Evolutionary conservation across 345 rosid genomes (phyloP).

Genomic region (Brassica nigra): DNA sequence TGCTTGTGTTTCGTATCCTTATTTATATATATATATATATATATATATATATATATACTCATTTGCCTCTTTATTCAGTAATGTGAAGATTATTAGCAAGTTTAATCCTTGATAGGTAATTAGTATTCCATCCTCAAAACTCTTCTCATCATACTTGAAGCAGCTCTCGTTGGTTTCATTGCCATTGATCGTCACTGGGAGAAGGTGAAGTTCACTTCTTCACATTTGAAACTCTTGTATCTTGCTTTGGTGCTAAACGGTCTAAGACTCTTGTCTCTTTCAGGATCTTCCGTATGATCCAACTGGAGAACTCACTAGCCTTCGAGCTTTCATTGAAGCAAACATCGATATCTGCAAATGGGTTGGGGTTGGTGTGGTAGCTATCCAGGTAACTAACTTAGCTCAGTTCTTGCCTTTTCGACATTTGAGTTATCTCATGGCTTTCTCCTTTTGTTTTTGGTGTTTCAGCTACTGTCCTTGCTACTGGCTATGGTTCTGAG

Average conservation of each 20-base stretch:
- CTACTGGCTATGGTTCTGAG: conserved; percentile 74
- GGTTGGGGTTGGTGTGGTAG: conserved; percentile 72
- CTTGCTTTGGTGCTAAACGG: neutral
- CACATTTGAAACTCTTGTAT: neutral
- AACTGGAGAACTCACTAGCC: conserved; percentile 83
- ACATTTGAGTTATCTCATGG: neutral
- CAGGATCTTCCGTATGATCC: conserved; percentile 61
- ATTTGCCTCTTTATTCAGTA: neutral
- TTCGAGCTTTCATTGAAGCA: conserved; percentile 66
- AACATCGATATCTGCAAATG: conserved; percentile 77
- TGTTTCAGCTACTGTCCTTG: conserved; percentile 63
- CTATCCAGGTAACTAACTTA: conserved; percentile 59
- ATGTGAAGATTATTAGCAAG: neutral
- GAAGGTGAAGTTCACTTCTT: conserved; percentile 50
- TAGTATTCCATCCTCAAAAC: conserved; percentile 74
- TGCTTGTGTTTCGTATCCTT: conserved; percentile 99
- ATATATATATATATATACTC: too few species aligned
- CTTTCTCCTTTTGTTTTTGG: neutral
- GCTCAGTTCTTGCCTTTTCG: neutral
- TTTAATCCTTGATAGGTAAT: conserved; percentile 40
- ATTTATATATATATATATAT: too few species aligned
- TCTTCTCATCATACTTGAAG: conserved; percentile 66
- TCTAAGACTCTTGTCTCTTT: neutral
- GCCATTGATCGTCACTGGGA: conserved; percentile 85
- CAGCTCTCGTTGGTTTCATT: conserved; percentile 73